Percentiles rank a stretch among this genome's conserved stretches.
phyloP scores from a whole-genome alignment of 2,329 filamentous ascomycete species.

The Stemphylium beticola region DNA sequence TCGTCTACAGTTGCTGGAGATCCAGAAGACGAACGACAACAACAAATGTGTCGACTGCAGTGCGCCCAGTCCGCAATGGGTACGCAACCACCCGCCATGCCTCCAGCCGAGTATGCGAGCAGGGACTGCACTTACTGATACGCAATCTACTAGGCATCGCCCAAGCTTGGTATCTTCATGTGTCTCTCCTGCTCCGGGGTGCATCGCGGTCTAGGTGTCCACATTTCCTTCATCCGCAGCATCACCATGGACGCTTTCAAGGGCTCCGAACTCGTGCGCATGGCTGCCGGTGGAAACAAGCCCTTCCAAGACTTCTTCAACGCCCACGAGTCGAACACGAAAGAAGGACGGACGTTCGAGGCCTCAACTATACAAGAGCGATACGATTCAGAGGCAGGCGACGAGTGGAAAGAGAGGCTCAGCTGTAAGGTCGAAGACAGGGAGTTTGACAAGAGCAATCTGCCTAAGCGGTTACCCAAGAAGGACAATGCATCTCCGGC shows the following conservation, averaged over 20 bases:
- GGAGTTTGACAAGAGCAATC: constrained; percentile 76
- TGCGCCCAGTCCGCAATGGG: constrained; percentile 97
- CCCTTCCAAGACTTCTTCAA: constrained; percentile 90
- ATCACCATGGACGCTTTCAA: constrained; percentile 99
- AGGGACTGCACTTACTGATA: constrained; percentile 23
- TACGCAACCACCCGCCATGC: constrained; percentile 51
- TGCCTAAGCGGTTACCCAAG: constrained; percentile 58
- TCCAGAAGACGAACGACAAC: constrained; percentile 90
- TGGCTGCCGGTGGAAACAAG: constrained; percentile 90
- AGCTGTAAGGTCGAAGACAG: constrained; percentile 85
- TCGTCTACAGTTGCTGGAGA: constrained; percentile 73
- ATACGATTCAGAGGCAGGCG: constrained; percentile 87
- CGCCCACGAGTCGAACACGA: constrained; percentile 53
- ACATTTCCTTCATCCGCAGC: constrained; percentile 97
- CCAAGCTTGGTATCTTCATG: constrained; percentile 99
- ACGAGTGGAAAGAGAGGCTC: constrained; percentile 93
- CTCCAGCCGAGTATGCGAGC: constrained; percentile 12
- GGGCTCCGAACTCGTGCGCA: constrained; percentile 85
- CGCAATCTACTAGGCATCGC: constrained; percentile 64
- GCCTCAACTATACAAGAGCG: constrained; percentile 88
- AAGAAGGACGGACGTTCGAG: constrained; percentile 68
- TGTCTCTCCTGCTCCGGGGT: constrained; percentile 95
- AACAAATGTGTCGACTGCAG: constrained; percentile 93
- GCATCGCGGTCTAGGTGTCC: constrained; percentile 91
- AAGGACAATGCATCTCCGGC: constrained; percentile 35